Evolutionary conservation across 2,329 filamentous ascomycete species (phyloP).

Genomic region (Tolypocladium pustulatum): DNA sequence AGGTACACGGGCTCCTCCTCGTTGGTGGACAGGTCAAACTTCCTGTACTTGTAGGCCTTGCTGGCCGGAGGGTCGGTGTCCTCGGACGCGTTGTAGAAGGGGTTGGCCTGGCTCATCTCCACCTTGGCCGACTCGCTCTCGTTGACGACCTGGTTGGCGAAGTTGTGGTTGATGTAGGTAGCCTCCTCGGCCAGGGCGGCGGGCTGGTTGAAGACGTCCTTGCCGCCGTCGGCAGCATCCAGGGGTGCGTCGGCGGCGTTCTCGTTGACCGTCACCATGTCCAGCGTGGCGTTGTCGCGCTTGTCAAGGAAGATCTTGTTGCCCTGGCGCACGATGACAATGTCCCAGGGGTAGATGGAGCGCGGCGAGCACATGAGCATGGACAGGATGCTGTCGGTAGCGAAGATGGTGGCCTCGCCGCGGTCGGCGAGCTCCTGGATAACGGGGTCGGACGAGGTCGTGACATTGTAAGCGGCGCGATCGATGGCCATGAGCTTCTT

Average conservation of each 20-base stretch:
- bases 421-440: slow-evolving; percentile 96
- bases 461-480: slow-evolving; percentile 95
- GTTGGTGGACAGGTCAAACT: slow-evolving; percentile 90
- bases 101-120: slow-evolving; percentile 80
- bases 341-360: slow-evolving; percentile 96
- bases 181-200: slow-evolving; percentile 87
- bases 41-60: slow-evolving; percentile 97
- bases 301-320: slow-evolving; percentile 99
- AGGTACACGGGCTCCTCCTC: slow-evolving; percentile 91
- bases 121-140: slow-evolving; percentile 73
- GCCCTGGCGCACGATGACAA: slow-evolving; percentile 84
- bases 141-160: slow-evolving; percentile 86
- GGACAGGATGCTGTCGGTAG: slow-evolving; percentile 91
- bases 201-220: slow-evolving; percentile 94
- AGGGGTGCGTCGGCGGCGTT: slow-evolving; percentile 93
- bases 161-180: slow-evolving; percentile 99
- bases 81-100: slow-evolving; percentile 91
- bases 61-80: slow-evolving; percentile 89
- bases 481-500: slow-evolving; percentile 82
- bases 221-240: slow-evolving; percentile 82
- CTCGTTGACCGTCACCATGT: slow-evolving; percentile 98
- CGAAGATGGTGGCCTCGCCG: slow-evolving; percentile 92
- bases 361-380: slow-evolving; percentile 99
- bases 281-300: slow-evolving; percentile 85
- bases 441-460: slow-evolving; percentile 88